Evolutionary conservation across 2,329 filamentous ascomycete species (phyloP), one percentile per base, ranked within the genome.

Genomic region (Cadophora luteo-olivacea): DNA sequence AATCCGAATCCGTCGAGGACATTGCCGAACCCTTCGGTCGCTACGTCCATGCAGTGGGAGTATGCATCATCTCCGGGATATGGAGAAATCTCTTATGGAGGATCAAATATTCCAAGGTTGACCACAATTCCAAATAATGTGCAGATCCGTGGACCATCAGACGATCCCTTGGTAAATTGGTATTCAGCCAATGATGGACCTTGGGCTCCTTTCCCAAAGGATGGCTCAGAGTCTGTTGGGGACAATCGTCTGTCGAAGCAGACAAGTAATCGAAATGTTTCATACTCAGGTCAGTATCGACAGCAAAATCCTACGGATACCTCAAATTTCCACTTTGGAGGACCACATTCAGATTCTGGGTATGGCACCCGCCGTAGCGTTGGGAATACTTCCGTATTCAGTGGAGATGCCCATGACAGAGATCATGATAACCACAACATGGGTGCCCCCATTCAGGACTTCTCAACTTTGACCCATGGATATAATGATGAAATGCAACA

Each of bases 101-200:
- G 70, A 24, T 60, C 72, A 11, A 72, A 65, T 45, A 65, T 71
- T 57, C 52, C 69, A 9, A 73, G 70, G 62, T 69, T 70, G 25
- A 70, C 72, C 29, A 72, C 73, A 60, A 32, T 71, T 45, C 70
- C 68, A 12, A 49, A 67, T 52, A 72, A 77, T 51, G 62, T 36
- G 25, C 74, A 70, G 49, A 45, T 11, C 51, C 73, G 74, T 52
- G 67, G 60, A 33, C 64, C 70, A 41, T 51, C 65, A 54, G 74
- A 78, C 62, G 70, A 75, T 71, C 75, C 76, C 4, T 65, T 78
- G 29, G n/a, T 68, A 7, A 70, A 73, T 65, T 84, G 81, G 78
- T 83, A 81, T 69, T 68, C 72, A 8, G 74, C 67, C 24, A 78
- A 80, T 70, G 79, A 83, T 72, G 81, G 77, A 8, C 84, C 84